Evolutionary conservation across 495 filamentous ascomycete genomes (phyloP), one percentile per base, ranked within the genome.

Genomic region (Sordaria brevicollis): DNA sequence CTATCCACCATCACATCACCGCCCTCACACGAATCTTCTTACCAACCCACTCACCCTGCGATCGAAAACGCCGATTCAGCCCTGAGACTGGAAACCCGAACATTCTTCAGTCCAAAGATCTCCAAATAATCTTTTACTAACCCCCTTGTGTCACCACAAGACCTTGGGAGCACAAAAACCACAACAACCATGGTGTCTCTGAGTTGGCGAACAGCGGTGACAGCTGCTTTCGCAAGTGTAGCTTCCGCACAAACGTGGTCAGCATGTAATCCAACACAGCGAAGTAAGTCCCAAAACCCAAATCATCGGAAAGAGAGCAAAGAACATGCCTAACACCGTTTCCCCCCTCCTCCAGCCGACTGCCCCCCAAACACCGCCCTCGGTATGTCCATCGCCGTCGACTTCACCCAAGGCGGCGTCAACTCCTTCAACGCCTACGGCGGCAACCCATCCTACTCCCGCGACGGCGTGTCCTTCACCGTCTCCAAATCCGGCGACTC

Each of bases 301-400:
- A 29, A 6, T 10, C 25, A 62, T n/a, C 35, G 7, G 13, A 29
- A 57, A 57, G 25, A 57, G 13, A 57, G 25, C 4, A n/a, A 38
- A 25, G 10, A 25, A 36, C 15, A n/a, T 35, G 17, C 0, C 73
- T 69, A 71, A 70, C 62, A 43, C 35, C 9, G 25, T 25, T 21
- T 10, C 3, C n/a, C 21, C 21, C 15, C 54, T 31, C 35, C 67
- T 29, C 5, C 71, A 82, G 75, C 68, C 75, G 75, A 71, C 57
- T 99, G 95, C 75, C 88, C 92, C 11, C 78, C 92, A 39, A 86
- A 97, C 76, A 87, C 93, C 38, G 95, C 94, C 9, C 86, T 98
- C 10, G 92, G 93, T 72, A 90, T 87, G 79, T 83, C 90, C 9
- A 90, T 92, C 68, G 86, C 82, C 57, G 89, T 92, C 80, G 92